These are phyloP conservation scores for Mortierella hygrophila DNA, from an alignment of 192 early-diverging fungal species.

Conservation along the genomic window DNA sequence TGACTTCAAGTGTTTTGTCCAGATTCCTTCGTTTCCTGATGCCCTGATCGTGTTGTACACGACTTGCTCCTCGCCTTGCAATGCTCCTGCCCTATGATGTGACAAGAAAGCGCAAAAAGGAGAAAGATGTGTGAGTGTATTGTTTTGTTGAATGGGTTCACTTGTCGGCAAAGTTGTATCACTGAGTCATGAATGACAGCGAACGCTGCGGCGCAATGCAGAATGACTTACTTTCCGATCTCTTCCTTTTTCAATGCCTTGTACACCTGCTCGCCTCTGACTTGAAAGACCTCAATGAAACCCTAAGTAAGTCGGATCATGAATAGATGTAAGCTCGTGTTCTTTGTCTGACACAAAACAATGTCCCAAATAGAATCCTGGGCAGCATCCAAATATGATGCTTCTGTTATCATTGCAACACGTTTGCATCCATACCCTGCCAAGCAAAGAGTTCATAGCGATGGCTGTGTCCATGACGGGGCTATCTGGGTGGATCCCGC, in stretches of 20 bases:
- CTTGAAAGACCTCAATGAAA: constrained; percentile 42
- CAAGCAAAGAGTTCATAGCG: constrained; percentile 31
- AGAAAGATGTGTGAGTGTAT: no score
- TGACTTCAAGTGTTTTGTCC: constrained; percentile 85
- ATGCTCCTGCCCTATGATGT: constrained; percentile 17
- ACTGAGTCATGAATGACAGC: neutral
- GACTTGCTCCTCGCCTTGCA: constrained; percentile 80
- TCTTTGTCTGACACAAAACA: neutral
- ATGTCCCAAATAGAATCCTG: neutral
- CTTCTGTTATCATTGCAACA: neutral
- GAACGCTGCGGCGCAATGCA: neutral
- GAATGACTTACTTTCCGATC: constrained; percentile 25
- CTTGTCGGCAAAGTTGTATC: neutral
- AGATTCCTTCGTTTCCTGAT: constrained; percentile 84
- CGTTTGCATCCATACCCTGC: constrained; percentile 21
- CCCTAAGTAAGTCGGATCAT: constrained; percentile 5
- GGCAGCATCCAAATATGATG: neutral
- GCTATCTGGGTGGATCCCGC: constrained; percentile 12
- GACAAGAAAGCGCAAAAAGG: neutral
- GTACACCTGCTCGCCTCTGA: constrained; percentile 42
- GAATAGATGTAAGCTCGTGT: neutral
- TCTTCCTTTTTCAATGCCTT: constrained; percentile 50
- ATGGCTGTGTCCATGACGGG: constrained; percentile 11
- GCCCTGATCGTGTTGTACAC: constrained; percentile 88
- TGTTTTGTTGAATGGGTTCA: no score